Conservation (phyloP, 2,329 filamentous ascomycete genomes). For the Escovopsis weberi region DNA sequence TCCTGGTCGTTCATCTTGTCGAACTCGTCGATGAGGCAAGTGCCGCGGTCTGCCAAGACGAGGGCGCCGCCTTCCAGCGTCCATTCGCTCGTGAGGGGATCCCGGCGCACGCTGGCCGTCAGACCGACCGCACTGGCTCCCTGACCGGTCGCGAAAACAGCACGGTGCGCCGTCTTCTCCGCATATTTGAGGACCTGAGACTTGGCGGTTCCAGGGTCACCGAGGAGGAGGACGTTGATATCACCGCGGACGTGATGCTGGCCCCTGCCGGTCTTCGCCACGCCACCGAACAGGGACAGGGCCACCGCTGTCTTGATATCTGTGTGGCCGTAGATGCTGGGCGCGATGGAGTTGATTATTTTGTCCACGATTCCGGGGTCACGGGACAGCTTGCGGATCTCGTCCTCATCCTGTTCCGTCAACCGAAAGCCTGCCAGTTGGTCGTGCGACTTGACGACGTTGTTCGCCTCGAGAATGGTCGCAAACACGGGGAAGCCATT, state of each 20-base stretch:
- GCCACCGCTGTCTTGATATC: constrained; percentile 97
- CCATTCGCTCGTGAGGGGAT: constrained; percentile 93
- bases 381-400: constrained; percentile 74
- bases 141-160: constrained; percentile 94
- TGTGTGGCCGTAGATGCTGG: constrained; percentile 90
- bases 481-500: constrained; percentile 98
- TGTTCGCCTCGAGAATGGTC: constrained; percentile 93
- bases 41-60: constrained; percentile 87
- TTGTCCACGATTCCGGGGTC: constrained; percentile 90
- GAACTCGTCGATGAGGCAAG: constrained; percentile 95
- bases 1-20: constrained; percentile 99
- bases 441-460: constrained; percentile 92
- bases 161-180: constrained; percentile 91
- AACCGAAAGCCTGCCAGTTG: constrained; percentile 92
- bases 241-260: constrained; percentile 87
- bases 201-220: constrained; percentile 95
- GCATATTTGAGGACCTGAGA: constrained; percentile 96
- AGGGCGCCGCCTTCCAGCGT: constrained; percentile 91
- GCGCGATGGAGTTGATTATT: constrained; percentile 83
- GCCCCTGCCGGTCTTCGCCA: constrained; percentile 80
- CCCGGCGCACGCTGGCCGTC: constrained; percentile 87
- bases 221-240: constrained; percentile 92
- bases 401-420: constrained; percentile 85
- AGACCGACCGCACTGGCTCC: constrained; percentile 95
- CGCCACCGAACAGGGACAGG: constrained; percentile 85